Evolutionary conservation across 139 green algal species (phyloP).

Genomic region (Tetradesmus obliquus): DNA sequence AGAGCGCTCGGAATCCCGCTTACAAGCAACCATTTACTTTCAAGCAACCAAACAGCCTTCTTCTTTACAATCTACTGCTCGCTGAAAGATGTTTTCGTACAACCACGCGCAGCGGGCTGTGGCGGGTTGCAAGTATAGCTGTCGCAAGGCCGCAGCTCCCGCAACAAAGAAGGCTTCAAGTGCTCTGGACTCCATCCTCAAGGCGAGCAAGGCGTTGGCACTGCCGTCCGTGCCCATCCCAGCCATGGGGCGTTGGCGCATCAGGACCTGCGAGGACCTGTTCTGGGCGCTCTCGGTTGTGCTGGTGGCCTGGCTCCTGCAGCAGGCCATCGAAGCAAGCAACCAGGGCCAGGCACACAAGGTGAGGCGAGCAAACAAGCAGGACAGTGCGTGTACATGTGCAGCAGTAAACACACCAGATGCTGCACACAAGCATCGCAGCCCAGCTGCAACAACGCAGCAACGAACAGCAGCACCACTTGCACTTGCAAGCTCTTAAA

Average conservation of each 20-base stretch:
- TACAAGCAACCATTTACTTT: not conserved
- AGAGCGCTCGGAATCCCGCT: not conserved
- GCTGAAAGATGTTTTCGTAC: not conserved
- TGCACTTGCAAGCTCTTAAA: not conserved
- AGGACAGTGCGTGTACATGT: not conserved
- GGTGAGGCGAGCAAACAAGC: not conserved
- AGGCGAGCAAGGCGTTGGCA: not conserved
- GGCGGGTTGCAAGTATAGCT: not conserved
- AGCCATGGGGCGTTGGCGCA: not conserved
- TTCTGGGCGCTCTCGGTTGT: not conserved
- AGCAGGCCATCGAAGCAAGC: not conserved
- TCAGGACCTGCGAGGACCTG: not conserved
- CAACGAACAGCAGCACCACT: no score
- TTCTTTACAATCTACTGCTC: not conserved
- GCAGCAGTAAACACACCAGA: not conserved
- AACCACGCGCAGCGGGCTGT: not conserved
- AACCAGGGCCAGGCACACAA: not conserved
- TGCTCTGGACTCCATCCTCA: not conserved
- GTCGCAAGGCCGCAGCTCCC: no score
- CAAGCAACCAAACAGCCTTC: not conserved
- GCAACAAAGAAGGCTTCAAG: not conserved
- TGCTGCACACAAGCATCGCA: not conserved
- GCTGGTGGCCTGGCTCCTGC: not conserved
- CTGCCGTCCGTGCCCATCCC: not conserved
- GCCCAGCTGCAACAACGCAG: no score